Conservation (phyloP, 768 basidiomycete species). For the Leccinum obscurum region DNA sequence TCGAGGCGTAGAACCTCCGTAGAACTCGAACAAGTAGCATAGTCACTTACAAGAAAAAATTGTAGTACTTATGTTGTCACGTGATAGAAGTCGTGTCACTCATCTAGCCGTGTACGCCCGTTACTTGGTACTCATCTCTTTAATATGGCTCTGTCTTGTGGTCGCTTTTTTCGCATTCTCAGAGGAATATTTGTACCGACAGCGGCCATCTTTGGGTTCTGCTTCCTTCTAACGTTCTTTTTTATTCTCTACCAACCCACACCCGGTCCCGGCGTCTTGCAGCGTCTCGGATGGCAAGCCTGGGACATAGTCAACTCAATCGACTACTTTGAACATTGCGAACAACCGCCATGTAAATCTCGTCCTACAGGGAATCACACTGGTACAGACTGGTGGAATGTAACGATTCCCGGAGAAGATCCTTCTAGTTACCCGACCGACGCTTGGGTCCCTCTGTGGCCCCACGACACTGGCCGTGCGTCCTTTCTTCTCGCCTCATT, state of each 20-base stretch:
- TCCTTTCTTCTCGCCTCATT: background rate
- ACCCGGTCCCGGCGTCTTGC: slow-evolving; percentile 65
- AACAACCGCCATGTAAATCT: background rate
- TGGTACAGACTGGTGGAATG: slow-evolving; percentile 20
- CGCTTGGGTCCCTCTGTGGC: slow-evolving; percentile 38
- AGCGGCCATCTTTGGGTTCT: slow-evolving; percentile 63
- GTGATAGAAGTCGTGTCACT: no score
- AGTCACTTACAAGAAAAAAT: slow-evolving; percentile 21
- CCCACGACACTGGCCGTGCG: slow-evolving; percentile 31
- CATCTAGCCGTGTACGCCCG: background rate
- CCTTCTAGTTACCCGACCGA: slow-evolving; percentile 76
- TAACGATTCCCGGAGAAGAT: slow-evolving; percentile 33
- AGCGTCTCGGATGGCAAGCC: slow-evolving; percentile 85
- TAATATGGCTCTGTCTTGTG: slow-evolving; percentile 35
- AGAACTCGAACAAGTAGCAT: slow-evolving; percentile 28
- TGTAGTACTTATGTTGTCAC: no score
- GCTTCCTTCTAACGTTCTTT: slow-evolving; percentile 69
- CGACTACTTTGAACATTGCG: slow-evolving; percentile 5
- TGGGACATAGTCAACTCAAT: slow-evolving; percentile 67
- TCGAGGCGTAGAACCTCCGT: slow-evolving; percentile 41
- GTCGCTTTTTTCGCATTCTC: slow-evolving; percentile 49
- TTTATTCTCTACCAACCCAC: slow-evolving; percentile 83
- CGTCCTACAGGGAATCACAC: background rate
- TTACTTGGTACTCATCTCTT: no score
- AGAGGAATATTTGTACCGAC: slow-evolving; percentile 59